These are phyloP conservation scores for Leccinum pachyderme DNA, from an alignment of 1,284 basidiomycete species.

Conservation along the genomic window DNA sequence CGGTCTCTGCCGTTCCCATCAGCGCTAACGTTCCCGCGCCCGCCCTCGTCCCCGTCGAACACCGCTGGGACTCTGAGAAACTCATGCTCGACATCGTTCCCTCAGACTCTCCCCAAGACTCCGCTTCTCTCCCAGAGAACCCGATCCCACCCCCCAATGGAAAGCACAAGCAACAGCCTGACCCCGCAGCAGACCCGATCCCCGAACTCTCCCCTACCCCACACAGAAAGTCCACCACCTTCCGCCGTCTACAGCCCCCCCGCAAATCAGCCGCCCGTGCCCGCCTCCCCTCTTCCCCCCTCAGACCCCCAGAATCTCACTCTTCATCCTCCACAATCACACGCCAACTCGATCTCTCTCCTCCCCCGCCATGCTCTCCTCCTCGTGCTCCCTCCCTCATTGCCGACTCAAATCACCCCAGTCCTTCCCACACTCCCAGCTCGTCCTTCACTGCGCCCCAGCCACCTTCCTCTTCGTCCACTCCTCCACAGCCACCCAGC, in stretches of 20 bases:
- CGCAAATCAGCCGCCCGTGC: slow-evolving; percentile 37
- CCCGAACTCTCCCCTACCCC: slow-evolving; percentile 16
- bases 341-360: slow-evolving; percentile 19
- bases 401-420: slow-evolving; percentile 7
- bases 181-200: slow-evolving; percentile 11
- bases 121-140: slow-evolving; percentile 8
- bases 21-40: slow-evolving; percentile 32
- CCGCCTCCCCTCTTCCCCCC: slow-evolving; percentile 40
- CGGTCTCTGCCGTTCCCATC: slow-evolving; percentile 41
- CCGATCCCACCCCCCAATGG: slow-evolving; percentile 13
- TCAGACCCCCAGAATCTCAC: slow-evolving; percentile 36
- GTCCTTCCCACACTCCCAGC: slow-evolving; percentile 13
- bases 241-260: slow-evolving; percentile 51
- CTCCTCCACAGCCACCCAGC: slow-evolving; percentile 2
- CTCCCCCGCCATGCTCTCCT: slow-evolving; percentile 17
- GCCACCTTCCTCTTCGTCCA: slow-evolving; percentile 1
- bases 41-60: not conserved
- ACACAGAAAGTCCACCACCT: slow-evolving; percentile 51
- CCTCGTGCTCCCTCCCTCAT: slow-evolving; percentile 23
- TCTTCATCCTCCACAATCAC: slow-evolving; percentile 19
- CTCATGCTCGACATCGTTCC: slow-evolving; percentile 8
- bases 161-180: slow-evolving; percentile 5
- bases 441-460: slow-evolving; percentile 6
- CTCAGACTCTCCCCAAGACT: not conserved
- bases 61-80: slow-evolving; percentile 25